A percentile compares a stretch with the other conserved stretches of the same genome.
These are phyloP conservation scores for Mycena vitilis DNA, from an alignment of 768 basidiomycete species.

Conservation along the genomic window DNA sequence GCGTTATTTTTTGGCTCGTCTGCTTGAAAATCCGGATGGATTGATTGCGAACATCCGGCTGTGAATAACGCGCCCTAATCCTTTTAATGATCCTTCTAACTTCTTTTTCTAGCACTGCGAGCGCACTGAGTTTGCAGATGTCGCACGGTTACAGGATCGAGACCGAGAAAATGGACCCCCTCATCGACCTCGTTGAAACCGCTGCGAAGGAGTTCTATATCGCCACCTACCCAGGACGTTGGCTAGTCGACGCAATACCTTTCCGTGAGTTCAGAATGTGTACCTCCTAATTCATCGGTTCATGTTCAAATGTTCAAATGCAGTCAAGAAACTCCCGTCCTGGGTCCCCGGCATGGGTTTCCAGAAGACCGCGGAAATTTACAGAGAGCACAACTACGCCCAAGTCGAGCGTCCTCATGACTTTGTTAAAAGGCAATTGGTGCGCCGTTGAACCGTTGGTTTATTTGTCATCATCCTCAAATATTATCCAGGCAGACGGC, in stretches of 20 bases:
- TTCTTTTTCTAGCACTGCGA: slow-evolving; percentile 46
- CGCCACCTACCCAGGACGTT: slow-evolving; percentile 52
- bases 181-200: slow-evolving; percentile 52
- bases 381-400: slow-evolving; percentile 45
- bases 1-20: slow-evolving; percentile 54
- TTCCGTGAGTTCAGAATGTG: slow-evolving; percentile 34
- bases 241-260: slow-evolving; percentile 56
- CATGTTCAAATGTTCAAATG: neutral
- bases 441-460: slow-evolving; percentile 5
- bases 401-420: slow-evolving; percentile 50
- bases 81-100: neutral
- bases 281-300: neutral
- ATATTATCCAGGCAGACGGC: slow-evolving; percentile 48
- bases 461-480: neutral
- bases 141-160: slow-evolving; percentile 57
- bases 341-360: slow-evolving; percentile 60
- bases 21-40: slow-evolving; percentile 51
- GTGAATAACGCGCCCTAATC: slow-evolving; percentile 36
- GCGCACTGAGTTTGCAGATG: slow-evolving; percentile 54
- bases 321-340: slow-evolving; percentile 55
- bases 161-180: slow-evolving; percentile 49
- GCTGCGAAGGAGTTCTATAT: slow-evolving; percentile 55
- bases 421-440: slow-evolving; percentile 53
- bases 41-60: slow-evolving; percentile 54
- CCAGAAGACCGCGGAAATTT: slow-evolving; percentile 49